Evolutionary conservation across 176 grass and related monocot species (phyloP).

Genomic region (Cenchrus americanus): DNA sequence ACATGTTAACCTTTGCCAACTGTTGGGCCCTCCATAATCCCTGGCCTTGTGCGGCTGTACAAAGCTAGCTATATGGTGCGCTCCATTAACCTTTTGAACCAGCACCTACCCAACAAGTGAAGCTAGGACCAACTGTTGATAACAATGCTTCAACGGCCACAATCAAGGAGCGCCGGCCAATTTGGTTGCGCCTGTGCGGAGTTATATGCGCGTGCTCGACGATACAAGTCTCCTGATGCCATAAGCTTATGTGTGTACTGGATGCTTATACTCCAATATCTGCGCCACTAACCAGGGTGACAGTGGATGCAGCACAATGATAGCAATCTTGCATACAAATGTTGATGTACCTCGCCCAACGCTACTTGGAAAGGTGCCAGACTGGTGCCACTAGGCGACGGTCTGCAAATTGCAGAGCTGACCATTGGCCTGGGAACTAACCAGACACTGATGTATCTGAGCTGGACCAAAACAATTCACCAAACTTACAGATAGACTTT

Average conservation of each 20-base stretch:
- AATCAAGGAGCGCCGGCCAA: conserved; percentile 56
- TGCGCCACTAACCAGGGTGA: conserved; percentile 13
- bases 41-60: conserved; percentile 42
- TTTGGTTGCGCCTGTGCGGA: conserved; percentile 54
- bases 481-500: conserved; percentile 35
- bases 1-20: conserved; percentile 51
- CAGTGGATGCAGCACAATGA: conserved; percentile 20
- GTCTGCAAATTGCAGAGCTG: conserved; percentile 39
- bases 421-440: conserved; percentile 32
- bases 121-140: conserved; percentile 60
- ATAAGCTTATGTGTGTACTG: background rate
- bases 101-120: conserved; percentile 55
- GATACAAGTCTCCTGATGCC: conserved; percentile 31
- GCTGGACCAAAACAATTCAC: conserved; percentile 36
- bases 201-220: conserved; percentile 30
- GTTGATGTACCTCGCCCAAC: background rate
- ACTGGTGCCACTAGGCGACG: conserved; percentile 30
- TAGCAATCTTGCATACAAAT: conserved; percentile 39
- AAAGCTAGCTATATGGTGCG: conserved; percentile 49
- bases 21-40: conserved; percentile 50
- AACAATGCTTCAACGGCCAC: conserved; percentile 61
- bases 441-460: conserved; percentile 40
- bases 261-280: conserved; percentile 19
- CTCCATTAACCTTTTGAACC: conserved; percentile 48
- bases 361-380: conserved; percentile 21